These are phyloP conservation scores for Davidsoniella eucalypti DNA, from an alignment of 2,329 filamentous ascomycete species.

Conservation along the genomic window DNA sequence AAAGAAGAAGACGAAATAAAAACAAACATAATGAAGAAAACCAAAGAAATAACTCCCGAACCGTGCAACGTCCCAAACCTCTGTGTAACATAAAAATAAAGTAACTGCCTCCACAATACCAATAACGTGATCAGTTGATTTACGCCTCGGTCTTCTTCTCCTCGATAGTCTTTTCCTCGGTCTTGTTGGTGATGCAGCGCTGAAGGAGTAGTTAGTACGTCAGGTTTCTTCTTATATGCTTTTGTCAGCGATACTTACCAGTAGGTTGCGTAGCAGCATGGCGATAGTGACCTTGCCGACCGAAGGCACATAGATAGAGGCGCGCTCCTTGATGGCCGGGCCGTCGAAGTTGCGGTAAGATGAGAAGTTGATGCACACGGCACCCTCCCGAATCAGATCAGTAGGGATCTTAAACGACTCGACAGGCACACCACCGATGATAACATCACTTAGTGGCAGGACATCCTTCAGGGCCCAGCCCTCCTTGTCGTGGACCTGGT, in stretches of 20 bases:
- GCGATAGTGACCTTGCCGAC: constrained; percentile 97
- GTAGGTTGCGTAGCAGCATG: constrained; percentile 70
- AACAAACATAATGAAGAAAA: neutral
- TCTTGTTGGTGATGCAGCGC: constrained; percentile 31
- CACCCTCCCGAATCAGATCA: constrained; percentile 68
- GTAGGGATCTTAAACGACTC: constrained; percentile 83
- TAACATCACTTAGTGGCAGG: constrained; percentile 76
- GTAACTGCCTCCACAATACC: no score
- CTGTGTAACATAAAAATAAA: no score
- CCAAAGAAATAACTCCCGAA: neutral
- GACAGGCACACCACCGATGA: constrained; percentile 81
- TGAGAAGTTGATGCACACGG: constrained; percentile 97
- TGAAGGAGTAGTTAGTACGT: constrained; percentile 19
- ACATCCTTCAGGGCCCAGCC: constrained; percentile 68
- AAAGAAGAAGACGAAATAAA: neutral
- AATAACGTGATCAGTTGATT: neutral
- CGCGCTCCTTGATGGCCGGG: constrained; percentile 80
- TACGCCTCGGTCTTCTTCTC: constrained; percentile 3
- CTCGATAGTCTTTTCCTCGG: constrained; percentile 22
- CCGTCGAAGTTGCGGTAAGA: constrained; percentile 84
- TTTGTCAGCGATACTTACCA: constrained; percentile 41
- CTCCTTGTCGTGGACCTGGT: constrained; percentile 73
- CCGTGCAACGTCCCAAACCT: no score
- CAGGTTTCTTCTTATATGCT: neutral
- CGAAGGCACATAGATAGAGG: constrained; percentile 89